Percentiles rank a stretch among this genome's conserved stretches.
phyloP scores from a whole-genome alignment of 73 alveolate species.

The Paramecium sexaurelia region DNA sequence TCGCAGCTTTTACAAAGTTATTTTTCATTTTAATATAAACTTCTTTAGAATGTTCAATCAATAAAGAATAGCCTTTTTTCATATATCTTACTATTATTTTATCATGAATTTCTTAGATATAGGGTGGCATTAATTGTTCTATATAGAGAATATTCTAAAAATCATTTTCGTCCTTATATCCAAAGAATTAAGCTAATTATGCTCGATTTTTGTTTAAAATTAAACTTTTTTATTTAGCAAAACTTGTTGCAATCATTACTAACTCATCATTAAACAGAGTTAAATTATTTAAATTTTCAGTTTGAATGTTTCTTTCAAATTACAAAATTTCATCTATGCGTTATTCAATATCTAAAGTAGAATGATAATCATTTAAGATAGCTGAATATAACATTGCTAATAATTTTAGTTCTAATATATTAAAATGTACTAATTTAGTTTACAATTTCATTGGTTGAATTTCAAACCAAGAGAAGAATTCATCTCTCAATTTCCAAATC shows the following conservation, averaged over 20 bases:
- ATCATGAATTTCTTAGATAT: neutral
- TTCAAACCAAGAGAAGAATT: neutral
- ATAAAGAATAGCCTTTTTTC: neutral
- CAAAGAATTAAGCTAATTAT: neutral
- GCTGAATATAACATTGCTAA: neutral
- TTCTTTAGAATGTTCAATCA: neutral
- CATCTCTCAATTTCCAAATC: neutral
- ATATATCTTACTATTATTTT: neutral
- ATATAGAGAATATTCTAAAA: neutral
- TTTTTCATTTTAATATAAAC: neutral
- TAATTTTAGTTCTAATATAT: neutral
- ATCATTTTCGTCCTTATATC: neutral
- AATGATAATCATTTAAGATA: neutral
- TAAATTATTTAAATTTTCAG: neutral
- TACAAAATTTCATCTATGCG: neutral
- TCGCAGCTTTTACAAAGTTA: neutral
- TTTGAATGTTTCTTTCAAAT: neutral
- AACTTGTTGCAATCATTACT: neutral
- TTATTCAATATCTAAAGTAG: constrained; percentile 1
- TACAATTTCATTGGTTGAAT: neutral
- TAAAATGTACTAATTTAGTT: neutral
- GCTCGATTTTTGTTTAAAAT: neutral
- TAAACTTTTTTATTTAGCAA: neutral
- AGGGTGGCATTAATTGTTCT: neutral
- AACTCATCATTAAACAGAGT: neutral